phyloP scores from a whole-genome alignment of 179 eudicot genomes.

The Silene vulgaris region DNA sequence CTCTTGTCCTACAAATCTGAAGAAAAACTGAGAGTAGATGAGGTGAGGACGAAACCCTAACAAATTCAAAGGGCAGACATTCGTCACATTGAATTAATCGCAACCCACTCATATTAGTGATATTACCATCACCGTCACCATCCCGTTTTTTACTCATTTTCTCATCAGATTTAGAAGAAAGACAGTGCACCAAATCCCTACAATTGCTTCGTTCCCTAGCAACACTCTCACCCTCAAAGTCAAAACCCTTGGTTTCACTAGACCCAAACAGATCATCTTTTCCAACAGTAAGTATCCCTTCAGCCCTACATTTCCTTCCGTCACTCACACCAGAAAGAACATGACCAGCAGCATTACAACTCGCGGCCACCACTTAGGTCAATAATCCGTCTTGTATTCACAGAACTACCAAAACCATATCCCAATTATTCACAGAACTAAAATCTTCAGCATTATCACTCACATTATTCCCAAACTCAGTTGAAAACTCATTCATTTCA shows the following conservation, averaged over 20 bases:
- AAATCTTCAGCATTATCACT: slow-evolving; percentile 15
- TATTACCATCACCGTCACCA: not conserved
- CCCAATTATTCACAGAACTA: slow-evolving; percentile 33
- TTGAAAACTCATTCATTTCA: slow-evolving; percentile 14
- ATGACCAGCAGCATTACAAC: slow-evolving; percentile 64
- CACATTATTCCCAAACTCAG: slow-evolving; percentile 16
- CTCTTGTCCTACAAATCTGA: slow-evolving; percentile 16
- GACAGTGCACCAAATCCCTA: slow-evolving; percentile 31
- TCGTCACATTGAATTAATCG: slow-evolving; percentile 10
- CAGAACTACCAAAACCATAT: slow-evolving; percentile 23
- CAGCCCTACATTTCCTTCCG: slow-evolving; percentile 61
- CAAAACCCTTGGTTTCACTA: slow-evolving; percentile 22
- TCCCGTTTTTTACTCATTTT: slow-evolving; percentile 17
- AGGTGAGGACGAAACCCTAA: slow-evolving; percentile 16
- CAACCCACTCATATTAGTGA: slow-evolving; percentile 3
- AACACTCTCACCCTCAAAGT: slow-evolving; percentile 23
- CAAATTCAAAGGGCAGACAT: slow-evolving; percentile 5
- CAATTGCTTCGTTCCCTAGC: not conserved
- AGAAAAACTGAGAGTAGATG: slow-evolving; percentile 30
- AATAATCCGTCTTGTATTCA: slow-evolving; percentile 46
- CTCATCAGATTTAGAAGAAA: slow-evolving; percentile 44
- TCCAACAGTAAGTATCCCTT: slow-evolving; percentile 57
- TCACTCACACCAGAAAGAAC: slow-evolving; percentile 33
- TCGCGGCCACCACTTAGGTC: slow-evolving; percentile 35
- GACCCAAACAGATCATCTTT: slow-evolving; percentile 29